Conservation (phyloP, 306 rosid genomes). For the Trichosanthes truncata region DNA sequence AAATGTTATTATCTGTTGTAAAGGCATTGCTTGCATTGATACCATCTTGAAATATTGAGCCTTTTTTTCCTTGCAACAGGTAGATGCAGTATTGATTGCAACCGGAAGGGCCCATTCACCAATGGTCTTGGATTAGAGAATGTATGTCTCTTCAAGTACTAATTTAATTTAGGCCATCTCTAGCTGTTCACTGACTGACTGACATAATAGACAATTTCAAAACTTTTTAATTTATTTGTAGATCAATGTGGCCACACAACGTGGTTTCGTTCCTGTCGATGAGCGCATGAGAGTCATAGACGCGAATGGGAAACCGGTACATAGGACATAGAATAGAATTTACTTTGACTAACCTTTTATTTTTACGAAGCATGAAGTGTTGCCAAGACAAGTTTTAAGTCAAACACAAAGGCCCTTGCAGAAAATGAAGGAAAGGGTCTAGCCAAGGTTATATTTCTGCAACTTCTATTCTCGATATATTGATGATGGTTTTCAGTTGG, state of each 20-base stretch:
- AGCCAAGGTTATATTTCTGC: constrained; percentile 57
- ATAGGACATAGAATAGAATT: background rate
- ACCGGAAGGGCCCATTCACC: constrained; percentile 97
- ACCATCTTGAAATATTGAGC: background rate
- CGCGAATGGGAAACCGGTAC: constrained; percentile 72
- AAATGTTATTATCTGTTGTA: background rate
- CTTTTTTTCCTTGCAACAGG: constrained; percentile 37
- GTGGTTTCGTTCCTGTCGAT: constrained; percentile 90
- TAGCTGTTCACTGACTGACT: background rate
- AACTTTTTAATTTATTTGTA: constrained; percentile 25
- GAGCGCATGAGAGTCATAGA: constrained; percentile 83
- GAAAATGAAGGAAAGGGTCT: constrained; percentile 99
- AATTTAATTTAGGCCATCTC: background rate
- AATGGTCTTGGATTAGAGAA: constrained; percentile 92
- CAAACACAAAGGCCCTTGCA: constrained; percentile 94
- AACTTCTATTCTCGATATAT: background rate
- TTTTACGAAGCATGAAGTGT: constrained; percentile 32
- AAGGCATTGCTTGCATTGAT: background rate
- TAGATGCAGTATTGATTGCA: constrained; percentile 92
- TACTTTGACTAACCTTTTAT: constrained; percentile 10
- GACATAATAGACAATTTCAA: background rate
- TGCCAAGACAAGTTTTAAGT: constrained; percentile 94
- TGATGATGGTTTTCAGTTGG: background rate
- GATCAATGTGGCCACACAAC: constrained; percentile 74
- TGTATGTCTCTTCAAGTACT: constrained; percentile 37